Percentiles rank a stretch among this genome's conserved stretches.
Conservation (phyloP, 129 eudicot species). For the Helichrysum umbraculigerum region DNA sequence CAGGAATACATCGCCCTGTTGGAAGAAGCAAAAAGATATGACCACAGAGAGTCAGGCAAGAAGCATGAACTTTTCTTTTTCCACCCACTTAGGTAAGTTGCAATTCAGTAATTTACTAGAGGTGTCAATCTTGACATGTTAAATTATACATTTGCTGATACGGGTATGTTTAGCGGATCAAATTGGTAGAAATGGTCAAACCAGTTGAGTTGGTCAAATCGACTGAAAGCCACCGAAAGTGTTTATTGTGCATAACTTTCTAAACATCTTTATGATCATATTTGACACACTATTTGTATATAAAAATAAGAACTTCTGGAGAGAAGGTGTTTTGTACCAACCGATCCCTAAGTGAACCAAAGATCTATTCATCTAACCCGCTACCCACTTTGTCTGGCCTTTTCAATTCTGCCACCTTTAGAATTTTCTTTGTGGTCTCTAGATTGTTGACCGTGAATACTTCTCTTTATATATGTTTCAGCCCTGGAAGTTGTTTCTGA, state of each 20-base stretch:
- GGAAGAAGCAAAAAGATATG: slow-evolving; percentile 97
- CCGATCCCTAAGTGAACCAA: not conserved
- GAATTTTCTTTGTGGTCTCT: not conserved
- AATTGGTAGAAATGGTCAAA: no score
- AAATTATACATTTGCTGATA: not conserved
- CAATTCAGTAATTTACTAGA: not conserved
- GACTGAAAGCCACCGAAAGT: no score
- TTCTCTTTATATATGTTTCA: not conserved
- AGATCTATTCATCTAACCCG: not conserved
- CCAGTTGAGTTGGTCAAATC: no score
- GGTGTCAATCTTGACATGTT: not conserved
- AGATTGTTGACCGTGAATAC: not conserved
- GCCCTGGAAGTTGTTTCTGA: slow-evolving; percentile 87
- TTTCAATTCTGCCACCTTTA: not conserved
- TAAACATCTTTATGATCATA: not conserved
- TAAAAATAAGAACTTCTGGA: not conserved
- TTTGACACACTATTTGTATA: not conserved
- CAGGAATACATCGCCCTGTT: slow-evolving; percentile 77
- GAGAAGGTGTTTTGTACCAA: not conserved
- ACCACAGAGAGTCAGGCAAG: slow-evolving; percentile 74
- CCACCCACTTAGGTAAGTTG: slow-evolving; percentile 76
- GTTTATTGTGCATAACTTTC: no score
- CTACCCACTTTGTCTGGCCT: not conserved
- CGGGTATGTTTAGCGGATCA: not conserved
- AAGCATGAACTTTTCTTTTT: slow-evolving; percentile 97